Base-by-base conservation (phyloP, 2,329 filamentous ascomycete genomes). In the Phialemonium atrogriseum region DNA sequence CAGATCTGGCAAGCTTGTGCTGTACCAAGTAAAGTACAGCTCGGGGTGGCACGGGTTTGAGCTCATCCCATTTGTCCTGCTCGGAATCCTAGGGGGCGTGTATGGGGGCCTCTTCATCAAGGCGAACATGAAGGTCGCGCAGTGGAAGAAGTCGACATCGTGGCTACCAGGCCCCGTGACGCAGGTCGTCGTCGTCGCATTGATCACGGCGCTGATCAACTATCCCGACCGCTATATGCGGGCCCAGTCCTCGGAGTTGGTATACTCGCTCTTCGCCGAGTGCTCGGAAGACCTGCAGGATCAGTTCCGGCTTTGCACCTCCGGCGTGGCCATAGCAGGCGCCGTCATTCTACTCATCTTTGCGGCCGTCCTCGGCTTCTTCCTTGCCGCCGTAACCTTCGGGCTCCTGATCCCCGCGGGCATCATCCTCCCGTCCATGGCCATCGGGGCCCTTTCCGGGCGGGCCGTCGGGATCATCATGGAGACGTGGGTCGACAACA, bases 161-260 rank as follows among this genome's bases (percentile, higher is more conserved):
- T 77, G 75, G 51, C 73, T 86, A 11, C 77, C 81, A 19, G 74
- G 74, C 5, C 88, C 91, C 3, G 65, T 95, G 17, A 56, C 72
- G 10, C 88, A 96, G 59, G 89, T 96, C 8, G 61, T 81, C 14
- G 58, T 77, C n/a, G 76, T 94, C 15, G 79, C 89, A 5, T 62
- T 88, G 24, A 51, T 94, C 14, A 94, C 88, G 2, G 86, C 89
- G 2, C 54, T 96, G 26, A 74, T 96, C 57, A 95, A 94, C 63
- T 98, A 87, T 48, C 91, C 91, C 9, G 94, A 95, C 58, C 80
- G 87, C 34, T 96, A 95, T 58, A 94, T 96, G 81, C 82, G 91
- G 44, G 83, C 87, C 4, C 89, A 96, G 53, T 77, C 84, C 14
- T 88, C 87, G 0, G 86, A 95, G 54, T 76, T 98, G 3, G 88